phyloP scores from a whole-genome alignment of 345 rosid species.

The Heritiera littoralis region DNA sequence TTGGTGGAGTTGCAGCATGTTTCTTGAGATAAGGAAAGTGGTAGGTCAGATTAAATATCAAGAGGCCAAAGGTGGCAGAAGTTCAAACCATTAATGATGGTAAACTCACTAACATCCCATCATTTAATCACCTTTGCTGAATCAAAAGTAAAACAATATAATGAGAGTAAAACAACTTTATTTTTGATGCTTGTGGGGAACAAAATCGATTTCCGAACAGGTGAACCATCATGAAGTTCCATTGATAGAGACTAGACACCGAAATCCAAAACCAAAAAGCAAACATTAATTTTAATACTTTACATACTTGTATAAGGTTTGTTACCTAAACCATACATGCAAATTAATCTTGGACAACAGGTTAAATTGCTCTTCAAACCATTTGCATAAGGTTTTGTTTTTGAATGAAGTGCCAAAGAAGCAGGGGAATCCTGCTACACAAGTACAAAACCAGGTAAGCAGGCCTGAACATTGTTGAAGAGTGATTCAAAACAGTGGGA shows the following conservation, averaged over 20 bases:
- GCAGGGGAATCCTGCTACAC: slow-evolving; percentile 7
- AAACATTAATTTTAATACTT: slow-evolving; percentile 17
- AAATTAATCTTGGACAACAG: neutral
- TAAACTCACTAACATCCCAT: slow-evolving; percentile 77
- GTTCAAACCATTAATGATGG: slow-evolving; percentile 77
- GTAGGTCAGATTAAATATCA: slow-evolving; percentile 49
- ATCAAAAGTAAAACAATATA: slow-evolving; percentile 65
- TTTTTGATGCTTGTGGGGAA: slow-evolving; percentile 68
- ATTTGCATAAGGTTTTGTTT: neutral
- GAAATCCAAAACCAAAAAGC: slow-evolving; percentile 29
- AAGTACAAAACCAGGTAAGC: neutral
- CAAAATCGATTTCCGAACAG: slow-evolving; percentile 91
- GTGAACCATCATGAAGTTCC: slow-evolving; percentile 61
- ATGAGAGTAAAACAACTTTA: slow-evolving; percentile 61
- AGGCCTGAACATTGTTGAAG: neutral
- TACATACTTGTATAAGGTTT: neutral
- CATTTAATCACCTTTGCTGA: slow-evolving; percentile 71
- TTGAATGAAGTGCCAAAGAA: neutral
- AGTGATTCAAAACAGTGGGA: neutral
- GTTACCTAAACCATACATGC: slow-evolving; percentile 1
- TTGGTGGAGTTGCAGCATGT: slow-evolving; percentile 18
- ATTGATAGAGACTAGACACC: slow-evolving; percentile 58
- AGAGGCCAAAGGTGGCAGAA: slow-evolving; percentile 34
- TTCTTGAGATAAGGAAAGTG: slow-evolving; percentile 35
- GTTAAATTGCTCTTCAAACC: neutral